Evolutionary conservation across 768 basidiomycete species (phyloP).

Genomic region (Kwoniella mangroviensis): DNA sequence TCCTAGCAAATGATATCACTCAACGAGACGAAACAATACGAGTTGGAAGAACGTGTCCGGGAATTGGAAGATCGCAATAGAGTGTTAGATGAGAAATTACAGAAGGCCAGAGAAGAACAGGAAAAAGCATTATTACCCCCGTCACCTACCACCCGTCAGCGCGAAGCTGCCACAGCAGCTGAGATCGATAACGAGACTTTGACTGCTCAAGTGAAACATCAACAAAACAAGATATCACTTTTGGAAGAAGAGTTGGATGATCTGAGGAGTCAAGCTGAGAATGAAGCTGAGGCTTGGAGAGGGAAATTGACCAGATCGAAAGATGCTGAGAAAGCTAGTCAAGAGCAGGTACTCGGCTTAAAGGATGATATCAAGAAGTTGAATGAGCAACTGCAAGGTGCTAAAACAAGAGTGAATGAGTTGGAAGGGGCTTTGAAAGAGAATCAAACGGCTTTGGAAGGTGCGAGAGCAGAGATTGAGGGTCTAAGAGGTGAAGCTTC

Average conservation of each 20-base stretch:
- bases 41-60: slow-evolving; percentile 64
- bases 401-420: slow-evolving; percentile 75
- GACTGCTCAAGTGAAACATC: slow-evolving; percentile 83
- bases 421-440: slow-evolving; percentile 88
- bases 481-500: slow-evolving; percentile 71
- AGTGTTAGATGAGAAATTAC: slow-evolving; percentile 44
- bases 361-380: slow-evolving; percentile 73
- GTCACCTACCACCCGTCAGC: slow-evolving; percentile 19
- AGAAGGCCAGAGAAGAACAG: slow-evolving; percentile 45
- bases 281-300: slow-evolving; percentile 61
- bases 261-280: slow-evolving; percentile 66
- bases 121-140: slow-evolving; percentile 21
- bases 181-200: slow-evolving; percentile 95
- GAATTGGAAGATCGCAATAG: slow-evolving; percentile 49
- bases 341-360: slow-evolving; percentile 74
- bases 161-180: slow-evolving; percentile 68
- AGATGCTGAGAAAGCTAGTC: slow-evolving; percentile 67
- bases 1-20: slow-evolving; percentile 87
- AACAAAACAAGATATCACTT: slow-evolving; percentile 73
- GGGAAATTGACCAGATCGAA: slow-evolving; percentile 40
- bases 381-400: slow-evolving; percentile 70
- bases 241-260: slow-evolving; percentile 89
- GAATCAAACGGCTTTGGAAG: slow-evolving; percentile 83
- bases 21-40: slow-evolving; percentile 81
- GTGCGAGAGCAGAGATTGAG: slow-evolving; percentile 89